Base-by-base conservation (phyloP, 768 basidiomycete species). In the Tylopilus vinaceipallidus region DNA sequence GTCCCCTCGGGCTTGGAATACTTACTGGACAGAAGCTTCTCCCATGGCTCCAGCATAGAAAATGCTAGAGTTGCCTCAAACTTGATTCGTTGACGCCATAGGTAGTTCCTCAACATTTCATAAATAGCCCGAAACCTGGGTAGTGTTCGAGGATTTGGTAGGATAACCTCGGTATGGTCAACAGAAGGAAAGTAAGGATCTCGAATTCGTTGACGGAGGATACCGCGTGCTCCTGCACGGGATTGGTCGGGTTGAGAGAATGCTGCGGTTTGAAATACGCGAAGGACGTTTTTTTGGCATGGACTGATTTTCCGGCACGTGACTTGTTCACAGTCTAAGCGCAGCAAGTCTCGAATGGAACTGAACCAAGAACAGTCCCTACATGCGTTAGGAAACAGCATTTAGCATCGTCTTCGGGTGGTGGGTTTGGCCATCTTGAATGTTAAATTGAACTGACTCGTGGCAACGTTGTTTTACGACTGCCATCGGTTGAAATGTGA, bases 1-100 rank as follows among this genome's bases (percentile, higher is more conserved):
- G 19, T 10, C 5, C 13, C 16, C 34, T 20, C 26, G n/a, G 17
- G 35, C 29, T 32, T 14, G 23, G 16, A 32, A 74, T 11, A 54
- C 84, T 57, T 57, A 86, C 85, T 58, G 52, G 81, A 72, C 42
- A 85, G 55, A 23, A 78, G 40, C 60, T 83, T 83, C 71, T 88
- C 86, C 86, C 85, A 86, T 48, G 80, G 76, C 64, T 88, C 84
- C 50, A 86, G 71, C 72, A 86, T 78, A 16, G 75, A 72, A 36
- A 86, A 67, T 4, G 74, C 85, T 45, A 82, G 77, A 0, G 82
- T 84, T 11, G 76, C 71, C 64, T 85, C 84, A 36, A 68, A 65
- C 53, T 66, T 70, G 46, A 46, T 47, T 38, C 66, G 56, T 33
- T 70, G 68, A 19, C 68, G 66, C 58, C 55, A 57, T 19, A 68